Evolutionary conservation across 2,329 filamentous ascomycete species (phyloP).

Genomic region (Colletotrichum higginsianum): DNA sequence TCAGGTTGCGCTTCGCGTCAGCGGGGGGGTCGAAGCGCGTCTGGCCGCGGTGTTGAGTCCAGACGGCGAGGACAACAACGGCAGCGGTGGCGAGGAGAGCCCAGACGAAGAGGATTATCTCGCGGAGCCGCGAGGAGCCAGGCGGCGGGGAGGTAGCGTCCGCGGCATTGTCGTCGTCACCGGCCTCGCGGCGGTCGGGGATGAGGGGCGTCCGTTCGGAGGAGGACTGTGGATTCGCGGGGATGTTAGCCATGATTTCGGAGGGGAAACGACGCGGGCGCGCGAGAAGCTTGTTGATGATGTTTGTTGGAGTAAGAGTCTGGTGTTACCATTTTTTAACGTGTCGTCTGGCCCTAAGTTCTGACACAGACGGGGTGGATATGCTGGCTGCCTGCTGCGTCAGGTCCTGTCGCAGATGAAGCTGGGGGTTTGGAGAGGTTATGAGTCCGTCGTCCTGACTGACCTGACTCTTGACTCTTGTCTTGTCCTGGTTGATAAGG

Average conservation of each 20-base stretch:
- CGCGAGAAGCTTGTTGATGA: constrained; percentile 1
- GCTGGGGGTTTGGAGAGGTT: constrained; percentile 16
- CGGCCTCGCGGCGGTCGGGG: constrained; percentile 46
- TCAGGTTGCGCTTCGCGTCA: constrained; percentile 83
- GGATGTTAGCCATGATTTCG: constrained; percentile 29
- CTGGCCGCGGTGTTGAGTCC: constrained; percentile 78
- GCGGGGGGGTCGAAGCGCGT: constrained; percentile 51
- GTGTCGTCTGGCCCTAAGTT: not conserved
- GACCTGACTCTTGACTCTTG: not conserved
- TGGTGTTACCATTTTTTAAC: constrained; percentile 25
- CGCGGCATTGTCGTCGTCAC: constrained; percentile 48
- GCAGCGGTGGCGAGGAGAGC: constrained; percentile 84
- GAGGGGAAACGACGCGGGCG: not conserved
- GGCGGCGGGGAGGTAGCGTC: constrained; percentile 14
- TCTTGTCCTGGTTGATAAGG: constrained; percentile 17
- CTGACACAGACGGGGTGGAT: constrained; percentile 8
- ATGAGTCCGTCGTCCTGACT: constrained; percentile 10
- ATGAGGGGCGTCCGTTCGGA: constrained; percentile 63
- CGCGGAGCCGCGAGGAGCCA: constrained; percentile 68
- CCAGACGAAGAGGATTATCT: constrained; percentile 85
- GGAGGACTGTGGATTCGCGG: constrained; percentile 58
- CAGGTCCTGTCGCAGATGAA: constrained; percentile 25
- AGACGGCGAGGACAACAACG: constrained; percentile 85
- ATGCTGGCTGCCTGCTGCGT: constrained; percentile 9
- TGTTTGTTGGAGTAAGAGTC: not conserved